Base-by-base conservation (phyloP, 805 yeast genomes). In the Pichia heedii region DNA sequence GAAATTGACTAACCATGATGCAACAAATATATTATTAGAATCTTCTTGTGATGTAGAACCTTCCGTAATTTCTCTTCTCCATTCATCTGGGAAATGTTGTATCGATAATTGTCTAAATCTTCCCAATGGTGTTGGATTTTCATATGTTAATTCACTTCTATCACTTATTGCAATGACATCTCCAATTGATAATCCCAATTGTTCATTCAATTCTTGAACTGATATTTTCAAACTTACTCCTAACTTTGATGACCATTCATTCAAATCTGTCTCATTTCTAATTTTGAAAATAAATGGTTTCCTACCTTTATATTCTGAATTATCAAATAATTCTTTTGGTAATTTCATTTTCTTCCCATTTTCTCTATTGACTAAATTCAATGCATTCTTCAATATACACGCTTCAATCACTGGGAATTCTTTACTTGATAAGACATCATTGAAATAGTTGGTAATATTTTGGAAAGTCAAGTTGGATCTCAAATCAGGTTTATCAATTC, bases 91-190 rank as follows among this genome's bases (percentile, higher is more conserved):
- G 50, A 61, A 74, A 36, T 63, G 67, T 34, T 71, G 70, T 21
- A 82, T 76, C 0, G 87, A 77, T 40, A 85, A 55, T 56, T 88
- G 96, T 46, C 98, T 72, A 50, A 85, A 73, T 43, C 82, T 72
- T 0, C 98, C 98, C 42, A 93, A 63, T 0, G 98, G 97, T 0
- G 97, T 93, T 19, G 97, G 97, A 55, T 87, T 90, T 56, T 90
- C 98, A 57, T 86, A 90, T 0, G 90, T 66, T 20, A 76, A 45
- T 13, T 58, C 55, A 2, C 83, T 75, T 47, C 97, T 71, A n/a
- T 84, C 84, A n/a, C 87, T 71, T 13, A 84, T 72, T 3, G 89
- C 90, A 27, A 93, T 56, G 3, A 85, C 65, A 58, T 87, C 96
- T 35, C 95, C 96, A 1, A 72, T 62, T 36, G 68, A 49, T 19